Base-by-base conservation (phyloP, 2,329 filamentous ascomycete species). In the Penicillium sp. region DNA sequence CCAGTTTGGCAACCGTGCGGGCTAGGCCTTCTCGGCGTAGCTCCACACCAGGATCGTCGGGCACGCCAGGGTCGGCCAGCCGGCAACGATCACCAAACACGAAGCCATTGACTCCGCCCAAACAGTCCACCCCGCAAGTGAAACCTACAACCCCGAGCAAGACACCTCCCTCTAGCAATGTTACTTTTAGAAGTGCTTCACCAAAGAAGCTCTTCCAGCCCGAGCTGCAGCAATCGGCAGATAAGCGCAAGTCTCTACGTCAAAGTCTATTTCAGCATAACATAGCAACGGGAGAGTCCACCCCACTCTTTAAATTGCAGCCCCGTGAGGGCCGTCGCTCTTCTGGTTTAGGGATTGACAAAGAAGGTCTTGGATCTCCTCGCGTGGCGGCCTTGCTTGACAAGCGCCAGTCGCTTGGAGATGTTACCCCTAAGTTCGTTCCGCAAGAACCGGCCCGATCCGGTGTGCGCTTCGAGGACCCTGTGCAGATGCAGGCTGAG, bases 331-430 rank as follows among this genome's bases (percentile, higher is more conserved):
- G 56, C 31, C 64, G 86, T 29, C 78, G 79, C 42, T 82, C 86
- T 16, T 88, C 87, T 15, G 87, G 88, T 0, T 67, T 91, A 57
- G 88, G 89, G 23, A 82, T 84, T 58, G 89, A 90, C 63, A 83
- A 83, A 60, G 76, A 81, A 58, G 89, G 89, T 0, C 80, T 92
- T 52, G 89, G 90, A 7, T 93, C 90, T 1, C 90, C 89, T 6
- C 85, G 84, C 50, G 82, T 93, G 51, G 80, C 87, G 23, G 87
- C 85, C 29, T 79, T 91, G 32, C 80, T 92, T 34, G 87, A 89
- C 60, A 83, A 86, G 34, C 83, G 90, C 46, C 81, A 78, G 44
- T 91, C 89, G 1, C 87, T 93, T 56, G 83, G 87, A 23, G 86
- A 92, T 40, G 77, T 82, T 23, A 83, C 86, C 2, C 76, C 77